phyloP scores from a whole-genome alignment of 768 basidiomycete species.

The Amanita fuliginea region DNA sequence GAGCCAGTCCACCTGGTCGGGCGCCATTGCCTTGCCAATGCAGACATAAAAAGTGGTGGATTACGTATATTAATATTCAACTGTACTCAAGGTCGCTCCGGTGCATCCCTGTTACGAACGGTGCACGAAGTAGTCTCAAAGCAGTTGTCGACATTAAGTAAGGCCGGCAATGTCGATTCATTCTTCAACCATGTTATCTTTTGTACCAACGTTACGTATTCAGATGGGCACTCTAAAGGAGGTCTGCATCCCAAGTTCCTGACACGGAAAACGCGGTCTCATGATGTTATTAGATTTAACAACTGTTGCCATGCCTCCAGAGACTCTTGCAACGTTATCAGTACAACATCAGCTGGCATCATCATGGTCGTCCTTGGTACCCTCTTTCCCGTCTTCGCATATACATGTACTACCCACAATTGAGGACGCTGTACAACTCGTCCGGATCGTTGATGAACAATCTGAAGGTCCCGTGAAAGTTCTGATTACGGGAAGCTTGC shows the following conservation, averaged over 20 bases:
- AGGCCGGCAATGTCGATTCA: conserved; percentile 22
- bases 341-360: conserved; percentile 67
- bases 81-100: conserved; percentile 86
- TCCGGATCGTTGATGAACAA: conserved; percentile 32
- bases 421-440: conserved; percentile 72
- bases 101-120: conserved; percentile 51
- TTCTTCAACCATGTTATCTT: conserved; percentile 88
- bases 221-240: conserved; percentile 81
- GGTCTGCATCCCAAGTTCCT: conserved; percentile 35
- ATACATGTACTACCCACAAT: conserved; percentile 82
- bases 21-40: conserved; percentile 6
- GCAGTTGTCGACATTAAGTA: conserved; percentile 31
- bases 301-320: conserved; percentile 44
- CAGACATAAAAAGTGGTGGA: conserved; percentile 14
- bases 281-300: conserved; percentile 52
- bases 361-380: conserved; percentile 60
- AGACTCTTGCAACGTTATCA: conserved; percentile 50
- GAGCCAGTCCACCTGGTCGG: conserved; percentile 1
- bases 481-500: conserved; percentile 88
- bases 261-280: background rate
- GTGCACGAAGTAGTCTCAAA: conserved; percentile 41
- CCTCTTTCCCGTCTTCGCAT: conserved; percentile 45
- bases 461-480: conserved; percentile 32
- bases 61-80: conserved; percentile 80
- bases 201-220: conserved; percentile 93